Conservation (phyloP, 805 yeast species). For the Starmerella cellae region DNA sequence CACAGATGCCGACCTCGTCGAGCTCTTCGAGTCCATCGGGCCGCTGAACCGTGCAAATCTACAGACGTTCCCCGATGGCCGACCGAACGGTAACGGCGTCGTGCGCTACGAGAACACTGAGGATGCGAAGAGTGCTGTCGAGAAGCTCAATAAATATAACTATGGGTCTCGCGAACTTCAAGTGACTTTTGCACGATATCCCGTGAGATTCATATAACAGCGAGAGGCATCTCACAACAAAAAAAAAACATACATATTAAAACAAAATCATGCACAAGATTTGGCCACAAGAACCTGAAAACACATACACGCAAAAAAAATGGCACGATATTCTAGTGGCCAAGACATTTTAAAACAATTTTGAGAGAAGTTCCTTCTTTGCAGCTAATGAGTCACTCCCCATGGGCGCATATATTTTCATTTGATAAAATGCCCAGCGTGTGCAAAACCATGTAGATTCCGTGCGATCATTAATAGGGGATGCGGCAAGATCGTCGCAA, state of each 20-base stretch:
- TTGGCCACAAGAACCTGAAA: neutral
- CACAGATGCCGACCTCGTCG: slow-evolving; percentile 69
- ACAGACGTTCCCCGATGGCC: slow-evolving; percentile 45
- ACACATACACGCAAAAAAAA: no score
- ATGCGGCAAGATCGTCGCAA: no score
- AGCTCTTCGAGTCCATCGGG: slow-evolving; percentile 76
- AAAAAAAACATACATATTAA: neutral
- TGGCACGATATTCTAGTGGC: no score
- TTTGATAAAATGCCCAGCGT: no score
- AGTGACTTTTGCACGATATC: slow-evolving; percentile 50
- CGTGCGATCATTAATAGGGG: no score
- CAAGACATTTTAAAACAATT: no score
- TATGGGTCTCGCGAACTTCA: slow-evolving; percentile 70
- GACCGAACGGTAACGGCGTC: slow-evolving; percentile 75
- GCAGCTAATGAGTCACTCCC: no score
- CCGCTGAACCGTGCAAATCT: slow-evolving; percentile 64
- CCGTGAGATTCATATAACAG: no score
- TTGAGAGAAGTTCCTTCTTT: no score
- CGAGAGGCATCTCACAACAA: neutral
- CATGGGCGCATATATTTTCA: no score
- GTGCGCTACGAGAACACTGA: slow-evolving; percentile 57
- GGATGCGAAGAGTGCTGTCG: slow-evolving; percentile 61
- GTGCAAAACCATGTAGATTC: no score
- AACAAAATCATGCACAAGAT: neutral
- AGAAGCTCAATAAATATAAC: slow-evolving; percentile 60